Evolutionary conservation across 148 eudicot species (phyloP).

Genomic region (Chenopodium berlandieri): DNA sequence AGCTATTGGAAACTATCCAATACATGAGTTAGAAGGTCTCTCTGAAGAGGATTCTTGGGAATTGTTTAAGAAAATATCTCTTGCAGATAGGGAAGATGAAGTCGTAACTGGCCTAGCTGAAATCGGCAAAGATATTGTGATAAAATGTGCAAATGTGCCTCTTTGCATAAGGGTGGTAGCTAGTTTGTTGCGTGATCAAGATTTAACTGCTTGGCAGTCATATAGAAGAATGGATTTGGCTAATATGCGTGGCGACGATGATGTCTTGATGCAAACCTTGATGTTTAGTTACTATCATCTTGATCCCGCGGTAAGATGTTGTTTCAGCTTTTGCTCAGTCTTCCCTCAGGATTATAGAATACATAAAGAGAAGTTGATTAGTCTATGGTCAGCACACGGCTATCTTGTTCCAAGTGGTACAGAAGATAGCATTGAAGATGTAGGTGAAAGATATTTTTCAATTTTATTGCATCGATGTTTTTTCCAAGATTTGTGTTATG

Average conservation of each 20-base stretch:
- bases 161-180: constrained; percentile 21
- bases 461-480: too few species aligned
- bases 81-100: neutral
- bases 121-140: constrained; percentile 25
- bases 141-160: constrained; percentile 25
- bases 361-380: too few species aligned
- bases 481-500: too few species aligned
- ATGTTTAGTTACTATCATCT: constrained; percentile 35
- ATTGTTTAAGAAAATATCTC: constrained; percentile 17
- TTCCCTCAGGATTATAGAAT: too few species aligned
- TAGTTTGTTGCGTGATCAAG: constrained; percentile 9
- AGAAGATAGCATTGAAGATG: too few species aligned
- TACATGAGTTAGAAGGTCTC: constrained; percentile 5
- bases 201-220: constrained; percentile 14
- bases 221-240: constrained; percentile 12
- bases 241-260: neutral
- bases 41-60: constrained; percentile 21
- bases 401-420: too few species aligned
- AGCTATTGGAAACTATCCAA: neutral
- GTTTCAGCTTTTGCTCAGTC: constrained; percentile 24
- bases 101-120: neutral
- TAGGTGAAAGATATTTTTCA: too few species aligned
- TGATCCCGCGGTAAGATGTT: constrained; percentile 23
- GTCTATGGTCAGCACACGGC: too few species aligned
- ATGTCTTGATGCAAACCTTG: constrained; percentile 7